Evolutionary conservation across 2,329 filamentous ascomycete species (phyloP).

Genomic region (Epichloe scottii): DNA sequence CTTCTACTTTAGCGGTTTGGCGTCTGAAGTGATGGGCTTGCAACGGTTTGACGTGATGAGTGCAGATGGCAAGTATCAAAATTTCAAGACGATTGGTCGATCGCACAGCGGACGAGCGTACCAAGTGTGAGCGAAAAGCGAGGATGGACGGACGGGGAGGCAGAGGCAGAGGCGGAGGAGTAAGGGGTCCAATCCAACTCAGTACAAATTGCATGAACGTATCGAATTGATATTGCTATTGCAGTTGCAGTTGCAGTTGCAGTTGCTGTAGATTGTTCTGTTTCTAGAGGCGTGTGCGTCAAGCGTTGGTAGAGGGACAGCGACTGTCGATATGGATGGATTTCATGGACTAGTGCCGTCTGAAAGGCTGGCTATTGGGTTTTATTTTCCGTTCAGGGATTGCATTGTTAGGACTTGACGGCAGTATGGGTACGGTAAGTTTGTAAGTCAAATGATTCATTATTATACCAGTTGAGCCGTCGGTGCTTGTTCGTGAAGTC

Average conservation of each 20-base stretch:
- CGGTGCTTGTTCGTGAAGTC: too few species aligned
- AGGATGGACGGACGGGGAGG: too few species aligned
- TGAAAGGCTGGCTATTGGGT: background rate
- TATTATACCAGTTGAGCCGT: too few species aligned
- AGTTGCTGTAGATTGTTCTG: background rate
- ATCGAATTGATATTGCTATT: background rate
- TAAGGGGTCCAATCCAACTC: background rate
- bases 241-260: background rate
- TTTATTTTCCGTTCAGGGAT: background rate
- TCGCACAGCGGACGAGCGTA: constrained; percentile 22
- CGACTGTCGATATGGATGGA: background rate
- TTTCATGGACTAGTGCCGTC: background rate
- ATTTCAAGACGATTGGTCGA: constrained; percentile 41
- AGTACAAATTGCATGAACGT: background rate
- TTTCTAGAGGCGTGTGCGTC: background rate
- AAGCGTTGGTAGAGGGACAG: background rate
- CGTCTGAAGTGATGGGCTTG: constrained; percentile 29
- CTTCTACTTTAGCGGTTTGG: constrained; percentile 69
- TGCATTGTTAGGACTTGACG: constrained; percentile 2
- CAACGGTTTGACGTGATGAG: constrained; percentile 43
- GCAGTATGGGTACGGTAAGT: background rate
- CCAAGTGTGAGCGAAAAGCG: constrained; percentile 2
- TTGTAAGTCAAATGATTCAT: background rate
- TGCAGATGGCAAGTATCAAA: constrained; percentile 34
- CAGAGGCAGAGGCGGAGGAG: background rate